phyloP scores from a whole-genome alignment of 331 rosid species.

The Quercus lobata region DNA sequence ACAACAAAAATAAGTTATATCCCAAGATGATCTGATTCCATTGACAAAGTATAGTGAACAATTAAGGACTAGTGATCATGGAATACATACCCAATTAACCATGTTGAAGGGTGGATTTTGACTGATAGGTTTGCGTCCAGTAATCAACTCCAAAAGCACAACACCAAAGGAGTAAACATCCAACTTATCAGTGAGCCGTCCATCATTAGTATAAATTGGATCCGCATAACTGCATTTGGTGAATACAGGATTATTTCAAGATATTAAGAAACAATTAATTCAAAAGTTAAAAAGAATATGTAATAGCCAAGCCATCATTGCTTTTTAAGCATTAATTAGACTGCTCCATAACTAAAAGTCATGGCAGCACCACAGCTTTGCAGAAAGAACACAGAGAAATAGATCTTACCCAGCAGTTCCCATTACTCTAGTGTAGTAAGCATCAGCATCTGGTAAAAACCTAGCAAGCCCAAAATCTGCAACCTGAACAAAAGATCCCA shows the following conservation, averaged over 20 bases:
- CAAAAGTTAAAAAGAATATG: no score
- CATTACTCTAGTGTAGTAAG: slow-evolving; percentile 45
- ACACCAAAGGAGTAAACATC: slow-evolving; percentile 52
- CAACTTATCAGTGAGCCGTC: slow-evolving; percentile 22
- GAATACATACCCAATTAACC: slow-evolving; percentile 41
- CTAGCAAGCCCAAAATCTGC: slow-evolving; percentile 55
- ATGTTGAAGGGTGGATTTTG: slow-evolving; percentile 23
- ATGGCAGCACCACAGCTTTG: no score
- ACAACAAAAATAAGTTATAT: neutral
- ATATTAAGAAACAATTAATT: no score
- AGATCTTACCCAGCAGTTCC: slow-evolving; percentile 46
- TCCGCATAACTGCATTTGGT: no score
- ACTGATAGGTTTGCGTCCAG: slow-evolving; percentile 35
- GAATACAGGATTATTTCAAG: no score
- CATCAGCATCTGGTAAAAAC: slow-evolving; percentile 29
- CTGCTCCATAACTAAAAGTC: no score
- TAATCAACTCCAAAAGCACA: slow-evolving; percentile 54
- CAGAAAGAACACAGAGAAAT: neutral
- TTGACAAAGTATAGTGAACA: neutral
- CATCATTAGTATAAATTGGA: no score
- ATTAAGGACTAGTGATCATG: neutral
- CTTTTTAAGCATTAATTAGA: no score
- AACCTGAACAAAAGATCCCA: slow-evolving; percentile 26
- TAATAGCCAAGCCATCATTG: no score
- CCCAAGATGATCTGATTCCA: neutral